Conservation (phyloP, 169 alveolate genomes). For the Cryptosporidium parvum region DNA sequence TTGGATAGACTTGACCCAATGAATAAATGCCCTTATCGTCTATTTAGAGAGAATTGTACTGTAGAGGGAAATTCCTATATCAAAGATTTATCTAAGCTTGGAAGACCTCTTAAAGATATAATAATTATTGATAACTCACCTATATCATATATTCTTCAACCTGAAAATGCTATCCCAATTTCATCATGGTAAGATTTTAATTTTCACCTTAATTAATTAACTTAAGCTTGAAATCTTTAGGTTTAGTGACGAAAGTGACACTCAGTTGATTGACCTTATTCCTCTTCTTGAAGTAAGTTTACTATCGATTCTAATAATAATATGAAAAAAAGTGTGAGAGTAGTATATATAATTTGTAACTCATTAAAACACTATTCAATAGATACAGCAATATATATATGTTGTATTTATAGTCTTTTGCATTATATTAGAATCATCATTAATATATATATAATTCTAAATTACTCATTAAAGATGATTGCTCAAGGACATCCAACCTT, state of each 20-base stretch:
- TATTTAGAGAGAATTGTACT: constrained; percentile 87
- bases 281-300: constrained; percentile 81
- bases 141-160: constrained; percentile 89
- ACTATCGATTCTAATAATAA: constrained; percentile 1
- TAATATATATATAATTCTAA: background rate
- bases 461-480: constrained; percentile 16
- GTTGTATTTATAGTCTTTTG: background rate
- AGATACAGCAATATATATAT: background rate
- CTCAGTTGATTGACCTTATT: constrained; percentile 83
- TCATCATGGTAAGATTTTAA: constrained; percentile 85
- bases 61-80: constrained; percentile 81
- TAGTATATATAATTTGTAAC: too few species aligned
- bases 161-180: constrained; percentile 93
- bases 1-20: constrained; percentile 83
- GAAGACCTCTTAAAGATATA: constrained; percentile 88
- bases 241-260: constrained; percentile 86
- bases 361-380: too few species aligned
- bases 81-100: constrained; percentile 88
- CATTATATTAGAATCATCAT: background rate
- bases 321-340: background rate
- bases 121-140: constrained; percentile 93
- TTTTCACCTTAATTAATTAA: constrained; percentile 27
- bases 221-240: constrained; percentile 67
- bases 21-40: constrained; percentile 81
- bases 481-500: constrained; percentile 40